Base-by-base conservation (phyloP, 495 filamentous ascomycete species). In the Talaromyces thailandensis region DNA sequence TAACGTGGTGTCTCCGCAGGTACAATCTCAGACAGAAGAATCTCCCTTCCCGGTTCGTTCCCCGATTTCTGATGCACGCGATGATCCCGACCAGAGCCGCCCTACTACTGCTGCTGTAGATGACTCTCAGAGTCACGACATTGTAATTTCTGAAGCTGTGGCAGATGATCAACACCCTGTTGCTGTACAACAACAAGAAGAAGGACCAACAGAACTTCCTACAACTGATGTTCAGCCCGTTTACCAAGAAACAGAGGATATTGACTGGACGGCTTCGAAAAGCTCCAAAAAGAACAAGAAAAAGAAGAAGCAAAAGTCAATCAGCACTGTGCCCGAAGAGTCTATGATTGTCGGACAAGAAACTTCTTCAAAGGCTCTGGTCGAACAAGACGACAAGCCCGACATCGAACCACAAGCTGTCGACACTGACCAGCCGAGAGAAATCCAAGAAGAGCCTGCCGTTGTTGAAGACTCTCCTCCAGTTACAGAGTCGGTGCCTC, bases 1-100 rank as follows among this genome's bases (percentile, higher is more conserved):
- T 79, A 66, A 77, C 62, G 73, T 73, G 67, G 69, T 78, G 69
- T 78, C 73, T 75, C 75, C 76, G 74, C 76, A 80, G 77, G 76
- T 79, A 76, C 76, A 77, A 67, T 71, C 72, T 68, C 67, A 71
- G 62, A 69, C 69, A 69, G 51, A 64, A 73, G 70, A 73, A 64
- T 69, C 62, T 72, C 70, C 70, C 70, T 73, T 65, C 68, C 68
- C 70, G 67, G 73, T 63, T 73, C 70, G 68, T 70, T 65, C 72
- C 73, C 71, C 68, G 31, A 65, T 65, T 68, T 70, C 69, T 65
- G 70, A 65, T 77, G 70, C 75, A 63, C 66, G 53, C 61, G 64
- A 48, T 35, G 37, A 65, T 65, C 50, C 53, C 64, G 18, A 64
- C 64, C 60, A 45, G 37, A 28, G 52, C 63, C 31, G 61, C 62